phyloP scores from a whole-genome alignment of 176 grass and related monocot genomes.

The Triticum turgidum region DNA sequence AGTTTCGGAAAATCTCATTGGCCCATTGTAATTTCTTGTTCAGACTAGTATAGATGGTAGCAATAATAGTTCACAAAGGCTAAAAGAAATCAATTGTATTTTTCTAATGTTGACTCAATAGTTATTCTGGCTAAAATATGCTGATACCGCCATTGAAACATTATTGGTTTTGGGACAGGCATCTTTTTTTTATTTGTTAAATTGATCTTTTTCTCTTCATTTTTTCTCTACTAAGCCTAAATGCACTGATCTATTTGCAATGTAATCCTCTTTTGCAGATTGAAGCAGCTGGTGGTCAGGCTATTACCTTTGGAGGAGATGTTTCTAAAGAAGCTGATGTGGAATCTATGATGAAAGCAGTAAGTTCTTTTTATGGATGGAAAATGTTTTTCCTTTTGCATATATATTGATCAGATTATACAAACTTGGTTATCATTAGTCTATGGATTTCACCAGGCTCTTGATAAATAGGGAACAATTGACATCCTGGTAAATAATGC shows the following conservation, averaged over 20 bases:
- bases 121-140: background rate
- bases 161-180: background rate
- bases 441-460: conserved; percentile 50
- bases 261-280: conserved; percentile 49
- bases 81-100: background rate
- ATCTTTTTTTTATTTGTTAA: background rate
- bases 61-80: background rate
- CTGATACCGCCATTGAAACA: background rate
- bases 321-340: conserved; percentile 96
- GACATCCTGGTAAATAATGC: conserved; percentile 97
- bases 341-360: conserved; percentile 91
- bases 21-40: background rate
- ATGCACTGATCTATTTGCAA: background rate
- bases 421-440: conserved; percentile 8
- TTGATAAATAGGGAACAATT: conserved; percentile 90
- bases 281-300: conserved; percentile 75
- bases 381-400: background rate
- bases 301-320: conserved; percentile 90
- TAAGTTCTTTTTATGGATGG: conserved; percentile 44
- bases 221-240: background rate
- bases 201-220: background rate
- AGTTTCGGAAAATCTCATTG: background rate
- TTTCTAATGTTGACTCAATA: background rate
- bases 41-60: background rate
- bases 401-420: background rate